Base-by-base conservation (phyloP, 2,329 filamentous ascomycete genomes). In the Sclerotinia nivalis region DNA sequence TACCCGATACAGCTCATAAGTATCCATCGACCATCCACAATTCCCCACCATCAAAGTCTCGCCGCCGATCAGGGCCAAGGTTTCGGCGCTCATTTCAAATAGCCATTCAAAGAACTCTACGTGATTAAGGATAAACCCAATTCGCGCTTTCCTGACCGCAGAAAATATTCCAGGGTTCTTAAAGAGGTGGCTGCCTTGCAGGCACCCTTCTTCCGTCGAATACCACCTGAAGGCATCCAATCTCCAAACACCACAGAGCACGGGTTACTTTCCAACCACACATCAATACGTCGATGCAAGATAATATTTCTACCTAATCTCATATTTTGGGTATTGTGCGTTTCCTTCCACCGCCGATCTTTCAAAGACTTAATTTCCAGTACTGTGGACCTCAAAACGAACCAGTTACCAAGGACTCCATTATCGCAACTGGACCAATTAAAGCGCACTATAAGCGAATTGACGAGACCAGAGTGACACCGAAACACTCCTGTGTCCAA, bases 141-240 rank as follows among this genome's bases (percentile, higher is more conserved):
- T 64, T 40, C 22, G 22, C 22, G 22, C 20, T 50, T n/a, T 50
- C 28, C 25, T 18, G n/a, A 15, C 37, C 45, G 45, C 28, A 50
- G 18, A 18, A 64, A 3, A 52, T 34, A 52, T 34, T 50, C 37
- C 45, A 64, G 45, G 31, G 9, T 50, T 50, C 47, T 40, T 18
- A 31, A 65, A 20, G 20, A 62, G 47, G 58, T 65, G 67, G 58
- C 58, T 54, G 58, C 58, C 67, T 65, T 22, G 61, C 66, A 68
- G 66, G 47, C 66, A 68, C 34, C 47, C 58, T 62, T 62, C 25
- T 43, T 37, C 34, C n/a, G 45, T 37, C 52, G 61, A 50, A 34
- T 64, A 54, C 34, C 20, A 54, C 49, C 37, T 69, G 2, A 15
- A 64, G 34, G 37, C 49, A 52, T n/a, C 25, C 58, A 64, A 69